Evolutionary conservation across 495 filamentous ascomycete species (phyloP), one percentile per base, ranked within the genome.

Genomic region (Aspergillus conjunctus): DNA sequence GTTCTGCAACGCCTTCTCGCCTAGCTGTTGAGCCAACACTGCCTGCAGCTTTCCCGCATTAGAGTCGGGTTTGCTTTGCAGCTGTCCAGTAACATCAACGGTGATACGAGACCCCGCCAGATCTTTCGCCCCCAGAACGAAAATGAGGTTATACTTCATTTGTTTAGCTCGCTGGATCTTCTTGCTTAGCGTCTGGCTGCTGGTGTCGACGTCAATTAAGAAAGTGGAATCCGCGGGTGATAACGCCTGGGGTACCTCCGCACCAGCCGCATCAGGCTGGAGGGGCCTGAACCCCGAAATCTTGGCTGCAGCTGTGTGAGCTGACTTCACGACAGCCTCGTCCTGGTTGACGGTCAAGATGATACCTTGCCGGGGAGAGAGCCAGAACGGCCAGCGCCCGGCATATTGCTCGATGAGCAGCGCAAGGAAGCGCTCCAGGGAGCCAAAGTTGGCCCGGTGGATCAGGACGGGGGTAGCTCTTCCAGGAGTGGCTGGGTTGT

Each of bases 371-470:
- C 87, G 84, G 3, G 93, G 93, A 44, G 90, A 92, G 30, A 97
- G 77, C 93, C 93, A 97, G 71, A 96, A 93, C 6, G 93, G 93
- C 87, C 90, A 95, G 56, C 81, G 85, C 3, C 92, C 91, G 21
- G 85, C 80, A 65, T 93, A 88, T 49, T 91, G 87, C 73, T 96
- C 93, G 56, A 96, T 93, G 34, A 96, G 74, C 31, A 97, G 73
- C 10, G 93, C 92, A 76, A 96, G 85, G 58, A 96, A 88, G 20
- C 93, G 81, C 74, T 97, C 93, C 18, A 96, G 76, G 1, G 90
- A 93, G 14, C 93, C 93, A 51, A 96, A 80, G 37, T 96, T 88
- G 11, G 93, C 93, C 34, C 93, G 87, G 68, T 97, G 93, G 58
- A 97, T 87, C 58, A 97, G 80, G 32, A 96, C 91, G 12, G 93